Percentiles rank a stretch among this genome's conserved stretches.
Evolutionary conservation across 345 rosid species (phyloP).

Genomic region (Eucalyptus sideroxylon): DNA sequence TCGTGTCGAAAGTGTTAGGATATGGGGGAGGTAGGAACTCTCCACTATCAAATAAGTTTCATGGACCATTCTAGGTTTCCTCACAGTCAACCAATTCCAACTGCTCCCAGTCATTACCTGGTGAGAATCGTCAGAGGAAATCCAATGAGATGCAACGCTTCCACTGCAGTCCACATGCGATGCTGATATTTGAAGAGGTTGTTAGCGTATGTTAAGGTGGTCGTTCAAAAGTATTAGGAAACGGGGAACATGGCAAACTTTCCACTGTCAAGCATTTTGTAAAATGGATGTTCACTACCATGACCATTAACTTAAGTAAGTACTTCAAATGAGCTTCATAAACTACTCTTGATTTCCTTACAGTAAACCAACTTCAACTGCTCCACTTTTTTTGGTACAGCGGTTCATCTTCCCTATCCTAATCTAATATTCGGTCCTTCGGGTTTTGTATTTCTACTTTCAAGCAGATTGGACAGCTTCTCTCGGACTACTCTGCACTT

Average conservation of each 20-base stretch:
- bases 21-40: neutral
- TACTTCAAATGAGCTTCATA: neutral
- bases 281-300: neutral
- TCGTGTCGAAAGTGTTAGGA: fast-evolving
- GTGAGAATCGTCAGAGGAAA: neutral
- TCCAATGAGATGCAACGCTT: neutral
- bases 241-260: neutral
- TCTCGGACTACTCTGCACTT: neutral
- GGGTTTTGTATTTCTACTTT: neutral
- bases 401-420: neutral
- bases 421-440: neutral
- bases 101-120: neutral
- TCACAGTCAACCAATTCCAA: neutral
- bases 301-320: neutral
- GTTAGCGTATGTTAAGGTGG: neutral
- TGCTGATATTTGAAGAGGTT: neutral
- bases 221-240: neutral
- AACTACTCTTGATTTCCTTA: neutral
- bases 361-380: neutral
- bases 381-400: neutral
- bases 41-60: neutral
- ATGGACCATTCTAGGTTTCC: neutral
- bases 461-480: neutral
- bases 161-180: neutral
- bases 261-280: neutral